Base-by-base conservation (phyloP, 1,284 basidiomycete genomes). In the Tremellales sp. region DNA sequence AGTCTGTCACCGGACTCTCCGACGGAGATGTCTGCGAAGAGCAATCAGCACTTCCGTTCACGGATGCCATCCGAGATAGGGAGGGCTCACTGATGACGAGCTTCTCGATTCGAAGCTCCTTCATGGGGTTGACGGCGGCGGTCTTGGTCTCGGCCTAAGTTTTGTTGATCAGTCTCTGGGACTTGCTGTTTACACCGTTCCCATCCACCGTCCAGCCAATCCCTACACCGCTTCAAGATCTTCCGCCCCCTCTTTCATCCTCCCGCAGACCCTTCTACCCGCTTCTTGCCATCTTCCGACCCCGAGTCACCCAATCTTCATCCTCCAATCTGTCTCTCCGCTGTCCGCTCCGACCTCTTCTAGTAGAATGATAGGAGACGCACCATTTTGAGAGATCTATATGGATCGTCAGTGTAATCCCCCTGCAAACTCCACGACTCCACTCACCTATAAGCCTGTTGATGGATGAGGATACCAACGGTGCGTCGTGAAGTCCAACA, bases 1-100 rank as follows among this genome's bases (percentile, higher is more conserved):
- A 98, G 81, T 75, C 94, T 84, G 84, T 98, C 94, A 79, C 94
- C 94, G 66, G 93, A 97, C 81, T 97, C 94, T 74, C 95, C 94
- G 68, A 98, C 95, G 67, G 92, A 97, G 78, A 98, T 98, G 85
- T 98, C 91, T 94, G 58, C 18, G 31, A 40, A 10, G 35, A 33
- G 21, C 10, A 40, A 9, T 22, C 9, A 10, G 7, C 6, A 25
- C 13, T 12, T 22, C 16, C 14, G 22, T 39, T 25, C 22, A 36
- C n/a, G 34, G 22, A 34, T 16, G 32, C 28, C 34, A 26, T 40
- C 29, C 16, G 40, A 34, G 41, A 34, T 16, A 16, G 34, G 19
- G 39, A 35, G 6, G 40, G 87, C 89, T 69, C 75, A 94, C 90
- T 98, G 83, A 98, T 92, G 79, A 97, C 93, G 74, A 98, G 86